phyloP scores from a whole-genome alignment of 805 yeast genomes.

The Ogataea paraovalis region DNA sequence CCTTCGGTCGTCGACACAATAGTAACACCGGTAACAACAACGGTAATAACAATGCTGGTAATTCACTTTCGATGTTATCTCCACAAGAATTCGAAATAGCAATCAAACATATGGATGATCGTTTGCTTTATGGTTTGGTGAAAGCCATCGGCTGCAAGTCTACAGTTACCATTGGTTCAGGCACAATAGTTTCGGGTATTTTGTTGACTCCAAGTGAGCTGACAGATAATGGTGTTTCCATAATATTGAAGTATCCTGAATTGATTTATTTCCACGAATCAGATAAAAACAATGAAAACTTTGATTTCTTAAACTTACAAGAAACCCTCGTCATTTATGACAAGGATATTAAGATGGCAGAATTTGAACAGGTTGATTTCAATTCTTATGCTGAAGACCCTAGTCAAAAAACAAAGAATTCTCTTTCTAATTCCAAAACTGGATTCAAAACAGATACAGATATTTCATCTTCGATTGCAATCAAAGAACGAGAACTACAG shows the following conservation, averaged over 20 bases:
- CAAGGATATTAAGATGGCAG: constrained; percentile 49
- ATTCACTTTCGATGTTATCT: constrained; percentile 18
- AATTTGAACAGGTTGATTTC: constrained; percentile 38
- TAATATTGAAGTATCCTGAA: constrained; percentile 52
- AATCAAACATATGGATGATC: constrained; percentile 43
- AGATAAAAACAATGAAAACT: constrained; percentile 31
- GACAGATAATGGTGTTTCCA: constrained; percentile 44
- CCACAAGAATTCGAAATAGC: constrained; percentile 27
- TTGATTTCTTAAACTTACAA: constrained; percentile 35
- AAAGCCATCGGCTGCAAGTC: constrained; percentile 58
- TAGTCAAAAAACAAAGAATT: not conserved
- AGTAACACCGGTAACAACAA: not conserved
- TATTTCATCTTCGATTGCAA: constrained; percentile 52
- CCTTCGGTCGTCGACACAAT: not conserved
- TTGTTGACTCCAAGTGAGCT: constrained; percentile 44
- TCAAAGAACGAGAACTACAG: constrained; percentile 70
- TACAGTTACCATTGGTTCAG: constrained; percentile 58
- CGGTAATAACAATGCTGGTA: constrained; percentile 3
- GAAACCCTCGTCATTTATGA: constrained; percentile 43
- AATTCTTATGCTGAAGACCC: constrained; percentile 1
- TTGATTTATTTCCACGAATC: constrained; percentile 33
- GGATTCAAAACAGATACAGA: constrained; percentile 82
- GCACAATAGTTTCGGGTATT: constrained; percentile 56
- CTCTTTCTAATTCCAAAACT: not conserved
- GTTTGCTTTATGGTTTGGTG: constrained; percentile 50